Evolutionary conservation across 192 early-diverging fungal genomes (phyloP), one percentile per base, ranked within the genome.

Genomic region (Gryganskiella cystojenkinii): DNA sequence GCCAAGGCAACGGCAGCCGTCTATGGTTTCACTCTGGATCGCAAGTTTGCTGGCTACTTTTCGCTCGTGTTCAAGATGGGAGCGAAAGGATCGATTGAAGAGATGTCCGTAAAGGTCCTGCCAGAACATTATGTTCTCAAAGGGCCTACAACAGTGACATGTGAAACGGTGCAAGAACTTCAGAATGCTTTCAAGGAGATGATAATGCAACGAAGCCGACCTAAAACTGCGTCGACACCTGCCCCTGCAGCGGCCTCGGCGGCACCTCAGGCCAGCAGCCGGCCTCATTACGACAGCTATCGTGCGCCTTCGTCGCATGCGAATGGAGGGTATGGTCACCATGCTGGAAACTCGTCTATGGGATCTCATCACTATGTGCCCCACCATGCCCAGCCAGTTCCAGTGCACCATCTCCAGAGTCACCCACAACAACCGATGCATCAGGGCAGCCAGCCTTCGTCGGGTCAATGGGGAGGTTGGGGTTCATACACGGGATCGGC

Each of bases 21-120:
- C 1, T 99, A 99, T 82, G 95, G 93, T 43, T 90, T 97, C 45
- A 90, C 91, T 43, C 71, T 91, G 40, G 85, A 83, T 53, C 78
- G 87, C 25, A 74, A 89, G 34, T 84, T 83, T 56, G 89, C 96
- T 24, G 94, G 93, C 3, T 87, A 88, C 34, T 89, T 97, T 67
- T 71, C 79, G 20, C 78, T 98, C 22, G 89, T 92, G 9, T 98
- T 93, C 72, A 92, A 95, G 68, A 85, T 91, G 9, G 90, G 91
- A 34, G 89, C 90, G 4, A 74, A 81, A n/a, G 83, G 83, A 25
- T 80, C 85, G 19, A 84, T 89, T 37, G 83, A 82, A 53, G 86
- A 91, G 37, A 93, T 93, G 84, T 86, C 88, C 33, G 88, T 95
- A 37, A 84, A 88, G 27, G 93, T 96, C 19, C 82, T 88, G 63